These are phyloP conservation scores for Thinopyrum elongatum DNA, from an alignment of 176 grass and related monocot species.

Conservation along the genomic window DNA sequence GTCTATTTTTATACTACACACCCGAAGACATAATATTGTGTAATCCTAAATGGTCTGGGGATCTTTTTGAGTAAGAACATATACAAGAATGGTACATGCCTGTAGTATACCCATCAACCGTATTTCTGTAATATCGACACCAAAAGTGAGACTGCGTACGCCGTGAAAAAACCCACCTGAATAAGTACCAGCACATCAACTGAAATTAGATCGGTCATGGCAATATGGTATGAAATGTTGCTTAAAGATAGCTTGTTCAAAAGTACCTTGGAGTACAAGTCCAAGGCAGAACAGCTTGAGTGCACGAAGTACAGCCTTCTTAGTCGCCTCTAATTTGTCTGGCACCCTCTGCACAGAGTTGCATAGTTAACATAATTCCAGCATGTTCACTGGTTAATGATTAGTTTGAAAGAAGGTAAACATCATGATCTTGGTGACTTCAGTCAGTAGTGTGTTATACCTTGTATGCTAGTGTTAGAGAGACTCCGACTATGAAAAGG, in stretches of 20 bases:
- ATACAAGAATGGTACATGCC: neutral
- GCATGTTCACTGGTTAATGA: neutral
- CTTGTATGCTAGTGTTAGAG: constrained; percentile 58
- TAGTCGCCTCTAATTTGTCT: constrained; percentile 45
- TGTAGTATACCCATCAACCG: constrained; percentile 38
- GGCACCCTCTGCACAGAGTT: constrained; percentile 43
- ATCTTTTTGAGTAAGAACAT: neutral
- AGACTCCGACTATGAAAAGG: constrained; percentile 69
- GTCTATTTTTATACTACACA: neutral
- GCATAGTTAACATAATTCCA: neutral
- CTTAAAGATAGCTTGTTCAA: neutral
- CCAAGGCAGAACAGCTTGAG: constrained; percentile 59
- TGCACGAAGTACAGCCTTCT: constrained; percentile 58
- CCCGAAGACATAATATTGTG: neutral
- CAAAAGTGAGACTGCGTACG: constrained; percentile 52
- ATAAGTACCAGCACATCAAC: neutral
- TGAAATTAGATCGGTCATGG: neutral
- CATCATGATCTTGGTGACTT: neutral
- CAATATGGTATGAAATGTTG: neutral
- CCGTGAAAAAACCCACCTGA: constrained; percentile 68
- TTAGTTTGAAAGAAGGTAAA: neutral
- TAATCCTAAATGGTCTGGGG: neutral
- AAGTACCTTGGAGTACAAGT: constrained; percentile 64
- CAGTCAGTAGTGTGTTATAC: constrained; percentile 24
- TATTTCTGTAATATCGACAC: constrained; percentile 48